phyloP scores from a whole-genome alignment of 768 basidiomycete species.

The Filobasidium floriforme region DNA sequence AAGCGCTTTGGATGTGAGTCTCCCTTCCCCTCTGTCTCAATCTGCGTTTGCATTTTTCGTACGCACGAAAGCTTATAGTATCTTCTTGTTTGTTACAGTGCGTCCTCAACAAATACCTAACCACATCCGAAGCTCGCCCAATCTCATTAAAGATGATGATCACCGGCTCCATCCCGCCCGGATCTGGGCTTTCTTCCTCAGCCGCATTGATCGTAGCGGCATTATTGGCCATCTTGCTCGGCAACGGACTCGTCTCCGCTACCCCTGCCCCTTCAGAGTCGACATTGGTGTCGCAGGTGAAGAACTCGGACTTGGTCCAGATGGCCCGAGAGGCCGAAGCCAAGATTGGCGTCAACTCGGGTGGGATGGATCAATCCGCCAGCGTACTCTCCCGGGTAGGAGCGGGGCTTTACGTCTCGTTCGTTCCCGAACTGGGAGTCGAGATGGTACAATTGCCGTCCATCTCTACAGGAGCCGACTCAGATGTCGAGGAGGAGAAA shows the following conservation, averaged over 20 bases:
- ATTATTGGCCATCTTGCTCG: constrained; percentile 68
- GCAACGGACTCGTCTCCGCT: constrained; percentile 57
- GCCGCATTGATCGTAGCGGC: constrained; percentile 87
- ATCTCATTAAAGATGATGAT: constrained; percentile 66
- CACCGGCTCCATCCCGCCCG: constrained; percentile 74
- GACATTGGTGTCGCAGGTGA: constrained; percentile 42
- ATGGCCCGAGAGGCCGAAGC: constrained; percentile 79
- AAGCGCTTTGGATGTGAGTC: constrained; percentile 42
- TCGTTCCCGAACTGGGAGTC: not conserved
- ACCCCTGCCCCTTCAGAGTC: not conserved
- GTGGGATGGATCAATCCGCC: constrained; percentile 62
- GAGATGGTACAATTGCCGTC: constrained; percentile 3
- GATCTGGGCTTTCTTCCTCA: constrained; percentile 77
- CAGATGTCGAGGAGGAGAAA: constrained; percentile 2
- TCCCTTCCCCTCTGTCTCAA: constrained; percentile 53
- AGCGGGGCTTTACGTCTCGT: constrained; percentile 10
- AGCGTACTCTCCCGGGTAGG: not conserved
- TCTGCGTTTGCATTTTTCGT: constrained; percentile 8
- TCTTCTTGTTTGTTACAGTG: constrained; percentile 48
- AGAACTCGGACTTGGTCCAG: constrained; percentile 64
- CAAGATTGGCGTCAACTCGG: constrained; percentile 57
- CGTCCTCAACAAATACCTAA: constrained; percentile 60
- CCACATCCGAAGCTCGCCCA: constrained; percentile 45
- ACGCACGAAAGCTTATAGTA: not conserved
- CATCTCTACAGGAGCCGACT: not conserved